phyloP scores from a whole-genome alignment of 768 basidiomycete genomes.

The Boletus tylopilopsis region DNA sequence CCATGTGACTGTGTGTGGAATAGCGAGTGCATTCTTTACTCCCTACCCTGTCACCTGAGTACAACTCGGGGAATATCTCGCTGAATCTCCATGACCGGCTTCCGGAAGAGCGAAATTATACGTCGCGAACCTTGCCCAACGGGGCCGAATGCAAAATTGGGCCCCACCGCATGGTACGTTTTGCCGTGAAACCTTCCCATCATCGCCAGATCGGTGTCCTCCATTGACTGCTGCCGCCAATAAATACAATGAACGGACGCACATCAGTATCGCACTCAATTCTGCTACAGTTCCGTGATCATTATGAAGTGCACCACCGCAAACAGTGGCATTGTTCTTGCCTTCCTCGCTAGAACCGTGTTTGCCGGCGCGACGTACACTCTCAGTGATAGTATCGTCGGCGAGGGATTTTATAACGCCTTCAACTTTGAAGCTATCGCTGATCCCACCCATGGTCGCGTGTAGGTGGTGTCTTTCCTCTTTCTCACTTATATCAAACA shows the following conservation, averaged over 20 bases:
- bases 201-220: not conserved
- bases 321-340: conserved; percentile 8
- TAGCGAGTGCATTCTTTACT: no score
- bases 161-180: conserved; percentile 5
- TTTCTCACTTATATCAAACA: not conserved
- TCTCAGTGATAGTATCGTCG: conserved; percentile 27
- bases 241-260: conserved; percentile 8
- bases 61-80: no score
- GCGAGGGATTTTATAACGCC: conserved; percentile 27
- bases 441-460: conserved; percentile 37
- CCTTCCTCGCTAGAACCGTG: conserved; percentile 7
- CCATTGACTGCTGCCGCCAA: not conserved
- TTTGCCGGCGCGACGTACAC: conserved; percentile 25
- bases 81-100: not conserved
- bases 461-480: conserved; percentile 21
- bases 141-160: not conserved
- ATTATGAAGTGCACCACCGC: conserved; percentile 16
- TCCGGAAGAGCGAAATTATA: not conserved
- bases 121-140: not conserved
- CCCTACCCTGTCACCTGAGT: no score
- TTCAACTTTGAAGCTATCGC: conserved; percentile 33
- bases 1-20: no score
- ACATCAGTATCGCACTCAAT: not conserved
- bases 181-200: not conserved
- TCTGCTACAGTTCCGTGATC: not conserved